These are phyloP conservation scores for Neofusicoccum cordaticola DNA, from an alignment of 2,329 filamentous ascomycete species.

Conservation along the genomic window DNA sequence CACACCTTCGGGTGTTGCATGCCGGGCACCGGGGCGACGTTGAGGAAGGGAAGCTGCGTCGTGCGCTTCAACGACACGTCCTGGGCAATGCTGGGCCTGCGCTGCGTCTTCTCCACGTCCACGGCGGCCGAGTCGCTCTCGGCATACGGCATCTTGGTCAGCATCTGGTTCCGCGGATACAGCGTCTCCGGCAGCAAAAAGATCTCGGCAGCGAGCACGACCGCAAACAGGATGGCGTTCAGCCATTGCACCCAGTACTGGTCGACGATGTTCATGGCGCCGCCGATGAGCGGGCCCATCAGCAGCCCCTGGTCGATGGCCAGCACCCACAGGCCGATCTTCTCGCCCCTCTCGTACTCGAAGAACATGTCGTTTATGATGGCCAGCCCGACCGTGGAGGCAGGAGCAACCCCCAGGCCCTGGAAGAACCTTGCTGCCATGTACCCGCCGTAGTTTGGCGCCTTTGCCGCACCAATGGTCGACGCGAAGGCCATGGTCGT, in stretches of 20 bases:
- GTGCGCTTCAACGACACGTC: constrained; percentile 35
- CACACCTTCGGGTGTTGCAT: constrained; percentile 52
- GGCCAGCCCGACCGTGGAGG: constrained; percentile 54
- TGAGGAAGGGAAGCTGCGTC: constrained; percentile 45
- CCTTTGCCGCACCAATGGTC: constrained; percentile 43
- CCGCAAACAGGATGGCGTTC: constrained; percentile 52
- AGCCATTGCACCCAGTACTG: constrained; percentile 56
- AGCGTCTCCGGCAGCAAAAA: constrained; percentile 56
- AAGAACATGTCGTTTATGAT: constrained; percentile 57
- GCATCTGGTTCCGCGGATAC: constrained; percentile 54
- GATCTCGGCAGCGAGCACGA: constrained; percentile 48
- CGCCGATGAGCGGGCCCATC: constrained; percentile 51
- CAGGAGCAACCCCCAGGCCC: constrained; percentile 55
- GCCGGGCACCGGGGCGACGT: constrained; percentile 48
- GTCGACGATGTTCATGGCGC: constrained; percentile 49
- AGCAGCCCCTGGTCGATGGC: constrained; percentile 54
- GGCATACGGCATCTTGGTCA: constrained; percentile 33
- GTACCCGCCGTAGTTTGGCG: constrained; percentile 47
- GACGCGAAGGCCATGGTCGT: constrained; percentile 43
- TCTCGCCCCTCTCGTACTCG: constrained; percentile 55
- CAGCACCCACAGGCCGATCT: constrained; percentile 57
- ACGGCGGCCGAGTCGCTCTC: constrained; percentile 25
- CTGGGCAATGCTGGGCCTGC: constrained; percentile 18
- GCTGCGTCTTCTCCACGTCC: constrained; percentile 23
- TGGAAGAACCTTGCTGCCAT: constrained; percentile 61